A percentile compares a stretch with the other conserved stretches of the same genome.
Evolutionary conservation across 75 land plant genomes (phyloP).

Genomic region (Sequoia sempervirens): DNA sequence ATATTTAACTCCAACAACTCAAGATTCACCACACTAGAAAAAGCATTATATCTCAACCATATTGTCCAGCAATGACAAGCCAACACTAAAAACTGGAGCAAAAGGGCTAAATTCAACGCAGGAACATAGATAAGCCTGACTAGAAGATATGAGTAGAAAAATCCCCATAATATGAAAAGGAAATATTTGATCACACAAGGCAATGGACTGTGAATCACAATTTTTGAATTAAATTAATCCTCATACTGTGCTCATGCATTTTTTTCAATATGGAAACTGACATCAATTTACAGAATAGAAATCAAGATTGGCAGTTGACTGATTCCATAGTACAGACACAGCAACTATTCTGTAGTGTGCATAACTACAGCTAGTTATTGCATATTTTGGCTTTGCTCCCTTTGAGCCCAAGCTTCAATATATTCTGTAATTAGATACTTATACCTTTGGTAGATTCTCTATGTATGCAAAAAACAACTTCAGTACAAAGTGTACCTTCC

Average conservation of each 20-base stretch:
- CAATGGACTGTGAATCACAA: neutral
- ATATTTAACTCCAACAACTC: neutral
- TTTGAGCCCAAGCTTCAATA: neutral
- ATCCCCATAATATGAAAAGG: neutral
- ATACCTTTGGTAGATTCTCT: neutral
- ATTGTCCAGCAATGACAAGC: neutral
- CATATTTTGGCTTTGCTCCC: neutral
- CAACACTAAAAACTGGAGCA: neutral
- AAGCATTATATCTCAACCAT: conserved; percentile 1
- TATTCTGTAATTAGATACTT: neutral
- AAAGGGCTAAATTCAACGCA: neutral
- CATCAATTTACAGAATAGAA: neutral
- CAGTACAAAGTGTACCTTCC: neutral
- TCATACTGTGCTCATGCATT: neutral
- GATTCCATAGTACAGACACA: neutral
- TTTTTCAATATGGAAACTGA: neutral
- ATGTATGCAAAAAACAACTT: neutral
- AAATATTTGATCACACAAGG: neutral
- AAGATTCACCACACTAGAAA: neutral
- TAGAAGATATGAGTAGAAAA: neutral
- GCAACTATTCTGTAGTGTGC: neutral
- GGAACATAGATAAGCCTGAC: neutral
- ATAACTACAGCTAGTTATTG: neutral
- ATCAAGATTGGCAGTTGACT: neutral
- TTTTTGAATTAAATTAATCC: neutral